A percentile compares a stretch with the other conserved stretches of the same genome.
phyloP scores from a whole-genome alignment of 2,329 filamentous ascomycete genomes.

The Furcasterigmium furcatum region DNA sequence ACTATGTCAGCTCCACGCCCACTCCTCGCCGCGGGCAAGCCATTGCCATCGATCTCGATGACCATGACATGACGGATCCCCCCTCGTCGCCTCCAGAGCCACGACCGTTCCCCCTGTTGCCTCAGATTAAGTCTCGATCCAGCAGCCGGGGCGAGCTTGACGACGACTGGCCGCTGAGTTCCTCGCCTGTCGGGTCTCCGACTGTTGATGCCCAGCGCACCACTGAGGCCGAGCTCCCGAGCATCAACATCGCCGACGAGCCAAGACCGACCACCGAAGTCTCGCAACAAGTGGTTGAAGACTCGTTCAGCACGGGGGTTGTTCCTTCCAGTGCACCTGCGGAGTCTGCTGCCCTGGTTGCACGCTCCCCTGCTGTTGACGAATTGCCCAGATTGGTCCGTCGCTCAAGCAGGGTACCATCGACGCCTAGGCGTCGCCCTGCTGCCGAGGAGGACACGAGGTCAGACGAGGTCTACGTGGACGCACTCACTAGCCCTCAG shows the following conservation, averaged over 20 bases:
- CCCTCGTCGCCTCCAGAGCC: constrained; percentile 58
- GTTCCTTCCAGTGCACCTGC: constrained; percentile 23
- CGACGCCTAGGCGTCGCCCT: constrained; percentile 8
- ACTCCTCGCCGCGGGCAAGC: constrained; percentile 56
- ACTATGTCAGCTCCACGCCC: constrained; percentile 57
- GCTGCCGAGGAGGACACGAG: constrained; percentile 31
- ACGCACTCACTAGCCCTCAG: constrained; percentile 43
- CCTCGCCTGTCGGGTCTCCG: constrained; percentile 53
- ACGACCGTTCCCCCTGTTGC: constrained; percentile 47
- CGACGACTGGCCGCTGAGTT: constrained; percentile 51
- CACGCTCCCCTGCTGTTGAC: constrained; percentile 2
- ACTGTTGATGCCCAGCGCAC: constrained; percentile 13
- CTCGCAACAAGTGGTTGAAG: constrained; percentile 4
- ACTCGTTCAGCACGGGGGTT: constrained; percentile 15
- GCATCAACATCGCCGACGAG: constrained; percentile 8
- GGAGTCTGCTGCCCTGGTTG: neutral
- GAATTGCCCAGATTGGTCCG: neutral
- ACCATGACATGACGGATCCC: constrained; percentile 46
- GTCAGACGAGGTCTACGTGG: constrained; percentile 42
- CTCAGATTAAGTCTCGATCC: constrained; percentile 49
- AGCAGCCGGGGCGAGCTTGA: constrained; percentile 34
- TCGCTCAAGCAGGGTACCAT: neutral
- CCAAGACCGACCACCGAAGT: constrained; percentile 6
- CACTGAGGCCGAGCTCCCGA: neutral
- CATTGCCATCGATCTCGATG: constrained; percentile 40